phyloP scores from a whole-genome alignment of 192 early-diverging fungal species.

The Chytriomyces confervae region DNA sequence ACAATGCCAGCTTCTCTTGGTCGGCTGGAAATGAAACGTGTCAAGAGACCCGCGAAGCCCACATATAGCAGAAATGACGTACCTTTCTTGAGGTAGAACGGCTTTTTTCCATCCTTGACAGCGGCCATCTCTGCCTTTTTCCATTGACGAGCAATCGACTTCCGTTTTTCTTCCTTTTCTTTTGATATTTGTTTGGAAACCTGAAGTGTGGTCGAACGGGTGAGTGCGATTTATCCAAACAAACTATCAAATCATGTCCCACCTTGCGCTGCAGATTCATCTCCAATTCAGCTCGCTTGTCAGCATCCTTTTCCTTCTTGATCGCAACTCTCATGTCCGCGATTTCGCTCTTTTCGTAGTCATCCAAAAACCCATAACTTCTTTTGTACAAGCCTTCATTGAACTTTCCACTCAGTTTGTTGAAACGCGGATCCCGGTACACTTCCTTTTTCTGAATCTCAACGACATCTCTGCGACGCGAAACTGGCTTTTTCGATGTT shows the following conservation, averaged over 20 bases:
- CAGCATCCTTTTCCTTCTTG: constrained; percentile 68
- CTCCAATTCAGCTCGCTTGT: constrained; percentile 66
- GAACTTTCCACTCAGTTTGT: constrained; percentile 83
- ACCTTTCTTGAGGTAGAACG: constrained; percentile 92
- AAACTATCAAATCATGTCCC: constrained; percentile 27
- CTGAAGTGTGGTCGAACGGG: constrained; percentile 7
- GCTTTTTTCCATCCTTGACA: constrained; percentile 88
- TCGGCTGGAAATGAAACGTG: constrained; percentile 55
- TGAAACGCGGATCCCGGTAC: constrained; percentile 92
- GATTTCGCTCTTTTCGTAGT: constrained; percentile 79
- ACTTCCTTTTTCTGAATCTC: constrained; percentile 68
- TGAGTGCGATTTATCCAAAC: not conserved
- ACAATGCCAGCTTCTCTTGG: constrained; percentile 81
- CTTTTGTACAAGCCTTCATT: constrained; percentile 93
- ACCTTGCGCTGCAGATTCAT: constrained; percentile 70
- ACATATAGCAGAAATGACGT: constrained; percentile 37
- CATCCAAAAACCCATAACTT: constrained; percentile 87
- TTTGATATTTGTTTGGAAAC: constrained; percentile 39
- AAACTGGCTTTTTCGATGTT: constrained; percentile 76
- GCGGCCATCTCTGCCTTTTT: constrained; percentile 82
- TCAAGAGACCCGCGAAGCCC: not conserved
- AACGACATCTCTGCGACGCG: constrained; percentile 73
- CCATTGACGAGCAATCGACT: constrained; percentile 74
- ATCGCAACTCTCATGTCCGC: constrained; percentile 68
- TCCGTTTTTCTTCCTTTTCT: constrained; percentile 53